Evolutionary conservation across 768 basidiomycete genomes (phyloP), one percentile per base, ranked within the genome.

Genomic region (Kwoniella dejecticola): DNA sequence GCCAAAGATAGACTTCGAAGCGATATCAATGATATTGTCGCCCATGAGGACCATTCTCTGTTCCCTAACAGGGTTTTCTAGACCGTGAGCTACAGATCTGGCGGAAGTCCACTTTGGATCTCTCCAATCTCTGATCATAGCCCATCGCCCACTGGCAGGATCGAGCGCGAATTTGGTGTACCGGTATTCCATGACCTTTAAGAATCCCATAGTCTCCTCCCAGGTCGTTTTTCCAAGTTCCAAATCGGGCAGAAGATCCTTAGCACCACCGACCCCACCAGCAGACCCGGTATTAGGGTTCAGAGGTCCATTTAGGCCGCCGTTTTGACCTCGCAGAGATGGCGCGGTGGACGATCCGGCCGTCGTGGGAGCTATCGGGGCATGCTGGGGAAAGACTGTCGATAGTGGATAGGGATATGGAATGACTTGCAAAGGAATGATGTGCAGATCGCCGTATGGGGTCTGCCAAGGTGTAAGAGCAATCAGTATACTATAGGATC

Each of bases 111-210:
- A 91, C 4, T 81, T 79, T 0, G 85, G 83, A 76, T 97, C 93
- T 56, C 90, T 83, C 96, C 96, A 99, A 66, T 95, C 88, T 21
- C 87, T 86, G 53, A 90, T 83, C 83, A 90, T 88, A 33, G 79
- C 81, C 77, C 96, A 98, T 47, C 90, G 77, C 2, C 94, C 93
- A 3, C 85, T 88, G 47, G 85, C 84, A 7, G 89, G 88, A 73
- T 99, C 91, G 26, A 98, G 79, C 1, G 89, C 88, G 79, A 93
- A 96, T 13, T 90, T 85, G 19, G 89, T 89, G 72, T 98, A 95
- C 23, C 96, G 88, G 78, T 96, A 96, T 75, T 97, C 92, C 46
- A 94, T 84, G 45, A 90, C 77, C 44, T 86, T 82, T 38, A 97
- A 81, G 56, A 72, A 78, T 3, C 79, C 79, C 73, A 77, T 68